phyloP scores from a whole-genome alignment of 2,329 filamentous ascomycete genomes.

The Penicillium sp. region DNA sequence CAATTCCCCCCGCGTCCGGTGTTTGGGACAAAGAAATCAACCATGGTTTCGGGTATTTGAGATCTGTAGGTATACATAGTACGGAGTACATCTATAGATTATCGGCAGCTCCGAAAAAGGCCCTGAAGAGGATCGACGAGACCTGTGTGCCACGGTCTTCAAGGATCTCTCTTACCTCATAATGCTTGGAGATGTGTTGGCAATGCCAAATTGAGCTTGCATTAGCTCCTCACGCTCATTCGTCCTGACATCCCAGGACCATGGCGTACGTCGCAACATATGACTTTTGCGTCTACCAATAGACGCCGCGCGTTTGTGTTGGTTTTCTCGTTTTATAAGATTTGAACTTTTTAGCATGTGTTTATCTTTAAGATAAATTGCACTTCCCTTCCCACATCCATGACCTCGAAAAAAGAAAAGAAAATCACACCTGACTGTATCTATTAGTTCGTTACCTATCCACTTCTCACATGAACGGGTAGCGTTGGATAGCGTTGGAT shows the following conservation, averaged over 20 bases:
- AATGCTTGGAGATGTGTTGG: constrained; percentile 15
- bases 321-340: constrained; percentile 15
- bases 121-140: neutral
- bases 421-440: constrained; percentile 1
- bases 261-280: constrained; percentile 18
- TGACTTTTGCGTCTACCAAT: constrained; percentile 21
- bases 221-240: constrained; percentile 17
- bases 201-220: constrained; percentile 19
- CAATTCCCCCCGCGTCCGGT: neutral
- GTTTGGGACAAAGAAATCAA: neutral
- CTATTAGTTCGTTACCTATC: neutral
- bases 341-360: too few species aligned
- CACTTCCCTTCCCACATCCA: neutral
- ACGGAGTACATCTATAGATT: neutral
- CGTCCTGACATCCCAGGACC: constrained; percentile 11
- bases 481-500: neutral
- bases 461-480: constrained; percentile 1
- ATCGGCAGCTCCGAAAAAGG: neutral
- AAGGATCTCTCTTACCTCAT: constrained; percentile 5
- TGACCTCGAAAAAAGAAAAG: neutral
- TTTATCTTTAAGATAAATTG: too few species aligned
- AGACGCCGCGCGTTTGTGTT: constrained; percentile 22
- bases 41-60: constrained; percentile 11
- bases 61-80: neutral
- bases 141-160: neutral